Evolutionary conservation across 305 asterid species (phyloP), one percentile per base, ranked within the genome.

Genomic region (Fraxinus floribunda): DNA sequence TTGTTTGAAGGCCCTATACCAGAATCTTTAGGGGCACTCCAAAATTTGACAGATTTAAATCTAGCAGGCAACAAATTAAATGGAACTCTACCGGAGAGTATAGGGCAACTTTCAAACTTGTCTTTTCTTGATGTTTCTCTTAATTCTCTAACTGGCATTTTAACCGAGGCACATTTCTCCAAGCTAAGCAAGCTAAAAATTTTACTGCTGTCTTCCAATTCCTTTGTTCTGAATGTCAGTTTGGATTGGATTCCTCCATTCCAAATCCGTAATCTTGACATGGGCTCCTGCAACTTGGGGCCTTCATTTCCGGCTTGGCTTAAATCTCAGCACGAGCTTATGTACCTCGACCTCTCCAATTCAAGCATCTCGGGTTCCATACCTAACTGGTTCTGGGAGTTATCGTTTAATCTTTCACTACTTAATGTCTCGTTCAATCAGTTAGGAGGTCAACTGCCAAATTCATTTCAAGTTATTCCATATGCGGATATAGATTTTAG

Each of bases 321-420:
- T 78, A 64, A 83, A 85, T 80, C 90, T 62, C 93, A 91, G 85
- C 84, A 82, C 15, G 88, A 84, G 83, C 81, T 88, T 44, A 84
- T 0, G 84, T 89, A 68, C 79, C 91, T 91, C 44, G 92, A 90
- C 64, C 46, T 91, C 49, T 89, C 95, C 55, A 91, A 91, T 70
- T 85, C 91, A 29, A 87, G 92, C 80, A 85, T 91, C 80, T 86
- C 88, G 24, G 91, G 81, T 75, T 78, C 90, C 39, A 79, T 89
- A 34, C 93, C 93, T 20, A 52, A 15, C 30, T 90, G 90, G 93
- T 90, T 91, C 83, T 89, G 95, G 95, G 91, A 88, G 79, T 82
- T 88, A 9, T 81, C 91, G 0, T 77, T 82, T 18, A 90, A 89
- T 78, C 85, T 90, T 15, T 85, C 90, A 4, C 20, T 90, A 81